Percentiles rank a stretch among this genome's conserved stretches.
Evolutionary conservation across 139 green algal species (phyloP).

Genomic region (Dunaliella primolecta): DNA sequence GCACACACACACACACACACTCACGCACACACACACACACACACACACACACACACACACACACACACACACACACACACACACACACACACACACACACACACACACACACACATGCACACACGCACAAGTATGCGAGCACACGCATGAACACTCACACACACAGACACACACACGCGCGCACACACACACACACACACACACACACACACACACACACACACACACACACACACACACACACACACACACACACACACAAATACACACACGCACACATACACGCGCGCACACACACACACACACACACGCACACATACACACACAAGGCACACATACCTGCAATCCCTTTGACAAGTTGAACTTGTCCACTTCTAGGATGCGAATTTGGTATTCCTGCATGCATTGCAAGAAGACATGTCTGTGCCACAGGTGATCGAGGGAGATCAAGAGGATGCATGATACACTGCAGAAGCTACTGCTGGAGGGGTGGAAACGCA

Average conservation of each 20-base stretch:
- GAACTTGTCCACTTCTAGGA: conserved; percentile 57
- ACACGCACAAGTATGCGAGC: not conserved
- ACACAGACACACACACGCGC: not conserved
- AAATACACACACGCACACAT: not conserved
- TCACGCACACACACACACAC: too few relatives aligned
- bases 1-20: not conserved
- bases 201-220: not conserved
- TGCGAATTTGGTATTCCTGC: conserved; percentile 50
- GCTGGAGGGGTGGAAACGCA: too few relatives aligned
- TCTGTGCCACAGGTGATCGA: too few relatives aligned
- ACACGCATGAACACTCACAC: not conserved
- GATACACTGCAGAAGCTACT: too few relatives aligned
- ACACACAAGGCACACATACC: conserved; percentile 15
- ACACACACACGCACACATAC: not conserved
- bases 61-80: not conserved
- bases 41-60: not conserved
- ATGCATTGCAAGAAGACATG: not conserved
- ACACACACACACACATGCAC: not conserved
- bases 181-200: not conserved
- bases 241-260: not conserved
- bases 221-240: not conserved
- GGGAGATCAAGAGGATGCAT: too few relatives aligned
- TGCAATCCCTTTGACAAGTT: conserved; percentile 42
- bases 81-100: not conserved
- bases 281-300: not conserved